Conservation (phyloP, 2,329 filamentous ascomycete genomes). For the Aspergillaceae sp. region DNA sequence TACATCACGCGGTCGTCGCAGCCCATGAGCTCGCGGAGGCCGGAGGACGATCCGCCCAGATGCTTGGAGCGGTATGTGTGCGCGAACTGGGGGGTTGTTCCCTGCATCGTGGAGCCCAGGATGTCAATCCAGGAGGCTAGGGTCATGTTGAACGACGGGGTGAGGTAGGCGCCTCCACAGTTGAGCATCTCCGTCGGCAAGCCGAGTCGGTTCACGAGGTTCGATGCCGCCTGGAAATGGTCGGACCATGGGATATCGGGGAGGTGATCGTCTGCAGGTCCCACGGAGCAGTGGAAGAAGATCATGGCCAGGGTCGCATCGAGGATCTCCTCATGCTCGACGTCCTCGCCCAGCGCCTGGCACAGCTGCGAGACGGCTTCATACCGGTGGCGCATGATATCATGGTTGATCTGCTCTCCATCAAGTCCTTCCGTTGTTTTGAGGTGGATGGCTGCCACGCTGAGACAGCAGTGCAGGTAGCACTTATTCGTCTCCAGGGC, state of each 20-base stretch:
- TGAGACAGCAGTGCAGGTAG: slow-evolving; percentile 92
- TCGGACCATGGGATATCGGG: slow-evolving; percentile 95
- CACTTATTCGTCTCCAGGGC: slow-evolving; percentile 84
- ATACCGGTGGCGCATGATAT: slow-evolving; percentile 89
- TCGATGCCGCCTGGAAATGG: slow-evolving; percentile 87
- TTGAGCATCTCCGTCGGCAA: slow-evolving; percentile 61
- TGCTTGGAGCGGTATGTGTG: slow-evolving; percentile 96
- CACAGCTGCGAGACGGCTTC: slow-evolving; percentile 80
- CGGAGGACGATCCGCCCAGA: slow-evolving; percentile 56
- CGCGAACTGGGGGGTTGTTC: slow-evolving; percentile 75
- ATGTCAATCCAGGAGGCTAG: slow-evolving; percentile 90
- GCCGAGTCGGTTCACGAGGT: slow-evolving; percentile 74
- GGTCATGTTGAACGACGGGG: slow-evolving; percentile 90
- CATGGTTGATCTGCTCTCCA: slow-evolving; percentile 69
- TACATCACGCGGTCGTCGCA: slow-evolving; percentile 98
- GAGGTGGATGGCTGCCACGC: slow-evolving; percentile 83
- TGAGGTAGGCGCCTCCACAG: slow-evolving; percentile 49
- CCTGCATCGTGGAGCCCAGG: slow-evolving; percentile 84
- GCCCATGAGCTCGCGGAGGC: slow-evolving; percentile 88
- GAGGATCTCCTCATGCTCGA: slow-evolving; percentile 77
- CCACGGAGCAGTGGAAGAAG: slow-evolving; percentile 90
- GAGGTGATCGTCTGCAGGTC: slow-evolving; percentile 71
- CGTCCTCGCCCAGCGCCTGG: slow-evolving; percentile 68
- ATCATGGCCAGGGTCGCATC: slow-evolving; percentile 92
- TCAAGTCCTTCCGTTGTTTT: slow-evolving; percentile 64